Base-by-base conservation (phyloP, 148 eudicot species). In the Hydrangea macrophylla region DNA sequence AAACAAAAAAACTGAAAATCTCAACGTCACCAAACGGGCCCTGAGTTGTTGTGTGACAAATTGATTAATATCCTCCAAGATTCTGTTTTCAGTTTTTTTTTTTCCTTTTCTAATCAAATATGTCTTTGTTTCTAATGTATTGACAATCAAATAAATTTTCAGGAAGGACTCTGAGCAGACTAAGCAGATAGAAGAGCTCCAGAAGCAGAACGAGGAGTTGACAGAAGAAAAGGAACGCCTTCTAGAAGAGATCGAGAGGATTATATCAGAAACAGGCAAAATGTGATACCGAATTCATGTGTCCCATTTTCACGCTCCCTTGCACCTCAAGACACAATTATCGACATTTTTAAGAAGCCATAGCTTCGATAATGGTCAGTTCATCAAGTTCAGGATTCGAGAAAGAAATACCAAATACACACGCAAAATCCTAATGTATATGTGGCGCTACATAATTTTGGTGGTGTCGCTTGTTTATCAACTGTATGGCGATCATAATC, bases 151-250 rank as follows among this genome's bases (percentile, higher is more conserved):
- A 45, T 13, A 50, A 75, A 26, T n/a, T 70, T 69, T 61, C 84
- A 84, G 87, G 58, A 84, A 84, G 75, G 87, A 84, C 60, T 84
- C 87, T 13, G 87, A 84, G 55, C 87, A 84, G 74, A 84, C 87
- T 12, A 84, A 75, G 76, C 87, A 84, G 70, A 84, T 84, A 28
- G 84, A 84, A 64, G 84, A 78, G 55, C 87, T 84, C 33, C 76
- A 81, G 70, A 80, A 73, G 51, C 71, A 78, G 69, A 80, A 84
- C 8, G 69, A 78, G 32, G 87, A 84, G 10, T 57, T 84, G 75
- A 50, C 67, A 0, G 75, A 75, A 10, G 87, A 84, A 54, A 84
- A 84, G 65, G 87, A 84, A 62, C 75, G 84, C 24, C 87, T 84
- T 18, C 74, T 84, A 4, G 87, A 78, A 70, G 87, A 84, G 65